Conservation (phyloP, 345 rosid genomes). For the Melaleuca alternifolia region DNA sequence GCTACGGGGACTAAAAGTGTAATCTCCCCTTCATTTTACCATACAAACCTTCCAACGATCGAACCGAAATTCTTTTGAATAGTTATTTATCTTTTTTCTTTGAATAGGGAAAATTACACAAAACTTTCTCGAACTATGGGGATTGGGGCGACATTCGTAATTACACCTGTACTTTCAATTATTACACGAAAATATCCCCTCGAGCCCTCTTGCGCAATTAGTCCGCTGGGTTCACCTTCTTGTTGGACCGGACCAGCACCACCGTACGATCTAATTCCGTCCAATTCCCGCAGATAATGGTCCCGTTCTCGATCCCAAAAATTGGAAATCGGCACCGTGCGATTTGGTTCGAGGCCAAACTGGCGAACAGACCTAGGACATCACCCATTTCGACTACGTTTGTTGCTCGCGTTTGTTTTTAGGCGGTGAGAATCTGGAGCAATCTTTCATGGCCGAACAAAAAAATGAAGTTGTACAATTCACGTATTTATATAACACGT, state of each 20-base stretch:
- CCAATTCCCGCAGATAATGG: neutral
- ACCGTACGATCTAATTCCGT: neutral
- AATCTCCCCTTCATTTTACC: too few species aligned
- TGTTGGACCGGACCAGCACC: neutral
- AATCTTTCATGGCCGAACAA: neutral
- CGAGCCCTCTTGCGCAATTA: conserved; percentile 21
- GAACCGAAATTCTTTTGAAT: too few species aligned
- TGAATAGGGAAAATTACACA: too few species aligned
- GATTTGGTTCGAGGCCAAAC: accelerated
- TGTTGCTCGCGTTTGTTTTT: neutral
- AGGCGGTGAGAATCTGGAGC: neutral
- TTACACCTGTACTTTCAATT: too few species aligned
- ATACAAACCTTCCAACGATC: too few species aligned
- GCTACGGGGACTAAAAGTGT: too few species aligned
- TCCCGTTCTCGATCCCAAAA: neutral
- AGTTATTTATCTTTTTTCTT: too few species aligned
- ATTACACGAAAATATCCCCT: conserved; percentile 13
- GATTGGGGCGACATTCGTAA: too few species aligned
- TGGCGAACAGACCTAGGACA: accelerated
- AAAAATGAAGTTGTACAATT: accelerated
- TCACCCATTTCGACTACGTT: neutral
- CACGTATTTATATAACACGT: neutral
- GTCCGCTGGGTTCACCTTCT: conserved; percentile 5
- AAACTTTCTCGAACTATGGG: too few species aligned
- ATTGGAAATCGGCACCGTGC: neutral